A percentile compares a stretch with the other conserved stretches of the same genome.
Evolutionary conservation across 192 early-diverging fungal genomes (phyloP).

Genomic region (Kappamyces sp.): DNA sequence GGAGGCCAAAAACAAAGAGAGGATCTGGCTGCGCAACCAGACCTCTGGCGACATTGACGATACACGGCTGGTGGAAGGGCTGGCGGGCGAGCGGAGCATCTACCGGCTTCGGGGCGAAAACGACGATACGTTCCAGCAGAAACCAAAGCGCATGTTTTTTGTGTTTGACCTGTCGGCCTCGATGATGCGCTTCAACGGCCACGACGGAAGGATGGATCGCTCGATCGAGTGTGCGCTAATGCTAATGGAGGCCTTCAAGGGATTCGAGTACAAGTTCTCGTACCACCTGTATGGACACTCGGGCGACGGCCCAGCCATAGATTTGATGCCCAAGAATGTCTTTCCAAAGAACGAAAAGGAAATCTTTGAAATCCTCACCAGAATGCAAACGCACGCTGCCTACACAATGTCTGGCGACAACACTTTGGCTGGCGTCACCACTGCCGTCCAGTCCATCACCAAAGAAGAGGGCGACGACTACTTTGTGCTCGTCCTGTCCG

Average conservation of each 20-base stretch:
- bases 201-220: constrained; percentile 39
- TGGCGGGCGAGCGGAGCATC: constrained; percentile 69
- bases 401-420: constrained; percentile 76
- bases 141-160: constrained; percentile 70
- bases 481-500: constrained; percentile 70
- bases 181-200: constrained; percentile 37
- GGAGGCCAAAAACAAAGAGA: constrained; percentile 75
- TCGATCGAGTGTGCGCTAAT: constrained; percentile 39
- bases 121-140: constrained; percentile 62
- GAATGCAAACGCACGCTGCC: constrained; percentile 69
- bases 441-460: constrained; percentile 60
- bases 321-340: constrained; percentile 59
- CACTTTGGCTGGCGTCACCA: constrained; percentile 59
- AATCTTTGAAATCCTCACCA: constrained; percentile 53
- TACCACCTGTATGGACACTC: constrained; percentile 73
- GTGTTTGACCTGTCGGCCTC: constrained; percentile 72
- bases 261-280: constrained; percentile 71
- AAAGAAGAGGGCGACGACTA: constrained; percentile 75
- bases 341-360: constrained; percentile 79
- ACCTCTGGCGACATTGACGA: constrained; percentile 76
- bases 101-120: constrained; percentile 75
- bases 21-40: constrained; percentile 76
- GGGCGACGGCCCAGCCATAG: constrained; percentile 63
- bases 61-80: constrained; percentile 64
- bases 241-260: constrained; percentile 69